phyloP scores from a whole-genome alignment of 345 rosid genomes.

The Populus euphratica region DNA sequence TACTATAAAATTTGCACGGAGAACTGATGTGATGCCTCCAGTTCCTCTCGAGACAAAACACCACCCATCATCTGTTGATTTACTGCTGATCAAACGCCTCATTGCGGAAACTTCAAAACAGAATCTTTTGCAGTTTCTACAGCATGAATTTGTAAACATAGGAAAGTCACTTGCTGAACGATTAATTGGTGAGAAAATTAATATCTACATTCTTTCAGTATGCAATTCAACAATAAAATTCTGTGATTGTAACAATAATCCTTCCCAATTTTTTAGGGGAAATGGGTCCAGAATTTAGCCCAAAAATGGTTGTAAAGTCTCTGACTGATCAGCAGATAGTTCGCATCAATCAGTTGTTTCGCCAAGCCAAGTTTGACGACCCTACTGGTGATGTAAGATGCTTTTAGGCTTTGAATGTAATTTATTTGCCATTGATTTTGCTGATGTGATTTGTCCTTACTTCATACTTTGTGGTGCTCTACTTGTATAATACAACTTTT shows the following conservation, averaged over 20 bases:
- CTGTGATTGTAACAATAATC: background rate
- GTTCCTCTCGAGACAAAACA: constrained; percentile 93
- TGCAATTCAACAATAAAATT: background rate
- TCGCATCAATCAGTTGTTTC: constrained; percentile 93
- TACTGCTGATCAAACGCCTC: constrained; percentile 83
- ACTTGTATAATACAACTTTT: background rate
- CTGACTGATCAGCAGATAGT: constrained; percentile 87
- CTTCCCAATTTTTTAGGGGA: constrained; percentile 51
- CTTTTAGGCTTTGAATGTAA: constrained; percentile 14
- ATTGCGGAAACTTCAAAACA: constrained; percentile 84
- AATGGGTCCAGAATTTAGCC: constrained; percentile 90
- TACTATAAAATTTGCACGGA: constrained; percentile 75
- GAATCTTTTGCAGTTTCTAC: constrained; percentile 83
- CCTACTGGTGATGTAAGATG: constrained; percentile 92
- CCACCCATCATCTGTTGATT: constrained; percentile 95
- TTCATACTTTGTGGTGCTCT: background rate
- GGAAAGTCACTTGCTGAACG: constrained; percentile 75
- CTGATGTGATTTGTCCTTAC: background rate
- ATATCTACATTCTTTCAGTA: background rate
- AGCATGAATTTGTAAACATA: constrained; percentile 90
- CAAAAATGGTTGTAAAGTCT: constrained; percentile 75
- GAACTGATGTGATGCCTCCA: constrained; percentile 95
- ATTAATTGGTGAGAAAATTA: constrained; percentile 54
- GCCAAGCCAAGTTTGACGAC: constrained; percentile 96
- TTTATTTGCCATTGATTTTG: background rate